Percentiles rank a stretch among this genome's conserved stretches.
Evolutionary conservation across 2,329 filamentous ascomycete species (phyloP).

Genomic region (Calonectria henricotiae): DNA sequence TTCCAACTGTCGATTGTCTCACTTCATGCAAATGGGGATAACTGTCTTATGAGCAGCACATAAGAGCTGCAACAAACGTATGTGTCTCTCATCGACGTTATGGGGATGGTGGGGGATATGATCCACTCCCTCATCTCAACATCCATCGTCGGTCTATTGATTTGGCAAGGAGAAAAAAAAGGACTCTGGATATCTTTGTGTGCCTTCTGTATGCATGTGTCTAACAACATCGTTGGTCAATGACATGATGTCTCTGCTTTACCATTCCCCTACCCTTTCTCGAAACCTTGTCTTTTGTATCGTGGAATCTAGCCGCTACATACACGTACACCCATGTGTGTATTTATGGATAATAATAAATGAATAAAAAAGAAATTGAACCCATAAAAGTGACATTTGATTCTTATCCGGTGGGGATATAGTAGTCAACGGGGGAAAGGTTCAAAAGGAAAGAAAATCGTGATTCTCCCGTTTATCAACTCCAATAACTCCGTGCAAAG

Average conservation of each 20-base stretch:
- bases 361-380: background rate
- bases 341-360: constrained; percentile 6
- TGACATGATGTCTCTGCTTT: constrained; percentile 18
- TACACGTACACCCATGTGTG: constrained; percentile 26
- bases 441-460: constrained; percentile 19
- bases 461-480: constrained; percentile 38
- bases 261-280: constrained; percentile 10
- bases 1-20: constrained; percentile 5
- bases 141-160: constrained; percentile 29
- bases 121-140: constrained; percentile 17
- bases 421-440: background rate
- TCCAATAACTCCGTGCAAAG: constrained; percentile 47
- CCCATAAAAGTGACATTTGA: background rate
- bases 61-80: constrained; percentile 1
- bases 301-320: constrained; percentile 28
- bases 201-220: constrained; percentile 25
- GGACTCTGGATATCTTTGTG: background rate
- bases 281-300: constrained; percentile 23
- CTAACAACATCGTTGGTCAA: constrained; percentile 4
- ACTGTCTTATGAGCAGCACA: constrained; percentile 8
- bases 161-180: background rate
- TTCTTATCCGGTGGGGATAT: background rate
- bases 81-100: constrained; percentile 30
- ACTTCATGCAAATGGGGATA: constrained; percentile 11
- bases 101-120: background rate